Conservation (phyloP, 768 basidiomycete species). For the Suillus sp. region DNA sequence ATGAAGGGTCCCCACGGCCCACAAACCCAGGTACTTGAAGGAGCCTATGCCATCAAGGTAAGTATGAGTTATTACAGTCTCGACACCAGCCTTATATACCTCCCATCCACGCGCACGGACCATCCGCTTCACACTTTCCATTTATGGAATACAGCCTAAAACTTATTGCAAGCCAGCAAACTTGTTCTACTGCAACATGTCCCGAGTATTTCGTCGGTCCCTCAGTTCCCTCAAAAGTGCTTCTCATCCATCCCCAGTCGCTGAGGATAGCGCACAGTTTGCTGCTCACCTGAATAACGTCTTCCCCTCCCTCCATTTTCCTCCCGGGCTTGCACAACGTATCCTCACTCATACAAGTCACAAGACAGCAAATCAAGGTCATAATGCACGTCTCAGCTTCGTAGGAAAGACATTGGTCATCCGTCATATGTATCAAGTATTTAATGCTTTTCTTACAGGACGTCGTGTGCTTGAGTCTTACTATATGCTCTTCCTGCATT, state of each 20-base stretch:
- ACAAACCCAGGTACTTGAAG: constrained; percentile 57
- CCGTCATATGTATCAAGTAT: background rate
- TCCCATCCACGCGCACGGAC: constrained; percentile 24
- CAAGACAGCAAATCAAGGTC: constrained; percentile 60
- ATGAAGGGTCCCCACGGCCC: constrained; percentile 55
- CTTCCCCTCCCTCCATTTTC: constrained; percentile 69
- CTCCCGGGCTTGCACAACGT: constrained; percentile 67
- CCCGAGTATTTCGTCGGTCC: constrained; percentile 5
- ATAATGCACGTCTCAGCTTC: constrained; percentile 73
- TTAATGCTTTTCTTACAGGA: constrained; percentile 42
- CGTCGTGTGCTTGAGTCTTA: constrained; percentile 79
- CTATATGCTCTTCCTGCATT: constrained; percentile 69
- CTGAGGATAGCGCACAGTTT: constrained; percentile 32
- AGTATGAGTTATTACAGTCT: constrained; percentile 41
- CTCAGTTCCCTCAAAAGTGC: constrained; percentile 7
- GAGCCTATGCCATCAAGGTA: constrained; percentile 66
- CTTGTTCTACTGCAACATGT: background rate
- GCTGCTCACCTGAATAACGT: constrained; percentile 61
- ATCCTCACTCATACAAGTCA: constrained; percentile 82
- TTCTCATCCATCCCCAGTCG: constrained; percentile 1
- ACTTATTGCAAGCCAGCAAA: constrained; percentile 2
- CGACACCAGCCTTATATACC: constrained; percentile 17
- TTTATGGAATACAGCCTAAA: background rate
- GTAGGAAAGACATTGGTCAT: constrained; percentile 53
- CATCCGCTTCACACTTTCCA: constrained; percentile 8